Evolutionary conservation across 2,329 filamentous ascomycete species (phyloP), one percentile per base, ranked within the genome.

Genomic region (Diaporthe citri): DNA sequence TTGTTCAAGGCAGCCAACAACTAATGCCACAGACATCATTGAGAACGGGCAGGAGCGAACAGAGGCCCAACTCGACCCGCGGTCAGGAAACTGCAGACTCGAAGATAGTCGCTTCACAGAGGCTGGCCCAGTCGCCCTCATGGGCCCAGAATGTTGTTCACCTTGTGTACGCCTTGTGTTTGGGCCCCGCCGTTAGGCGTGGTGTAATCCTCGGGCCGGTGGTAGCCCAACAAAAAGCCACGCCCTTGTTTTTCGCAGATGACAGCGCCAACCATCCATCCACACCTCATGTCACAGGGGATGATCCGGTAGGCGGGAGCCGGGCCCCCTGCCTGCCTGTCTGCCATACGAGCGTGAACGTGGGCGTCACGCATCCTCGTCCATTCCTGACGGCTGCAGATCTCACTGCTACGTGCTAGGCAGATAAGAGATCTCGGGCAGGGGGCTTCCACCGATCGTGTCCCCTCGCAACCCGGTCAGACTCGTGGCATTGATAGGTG

Each of bases 401-500:
- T 67, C 64, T 52, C 46, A 28, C 46, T 67, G 46, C 31, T 25
- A 39, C 64, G 22, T 25, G 46, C 46, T 39, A 67, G 64, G 46
- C 64, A 67, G 64, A 67, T 52, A 39, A 67, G 31, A 67, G 64
- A 67, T 67, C 64, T 52, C 46, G 64, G 52, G 64, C 64, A 67
- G 64, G 64, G 64, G 64, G 46, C 22, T 52, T 28, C 64, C 31
- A 51, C 64, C 64, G 64, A 67, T 67, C 64, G 64, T 67, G 64
- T 67, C 64, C 31, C 64, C 64, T 67, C 64, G 64, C 64, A 67
- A 67, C 64, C 64, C 22, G 46, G 64, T 67, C 64, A 67, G 64
- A 67, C 64, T 67, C 64, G 64, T 67, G 64, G 64, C 64, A 67
- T 67, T 67, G 64, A 20, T 67, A 67, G 31, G 64, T 67, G 64